These are phyloP conservation scores for Wilcoxina mikolae DNA, from an alignment of 495 filamentous ascomycete genomes.

Conservation along the genomic window DNA sequence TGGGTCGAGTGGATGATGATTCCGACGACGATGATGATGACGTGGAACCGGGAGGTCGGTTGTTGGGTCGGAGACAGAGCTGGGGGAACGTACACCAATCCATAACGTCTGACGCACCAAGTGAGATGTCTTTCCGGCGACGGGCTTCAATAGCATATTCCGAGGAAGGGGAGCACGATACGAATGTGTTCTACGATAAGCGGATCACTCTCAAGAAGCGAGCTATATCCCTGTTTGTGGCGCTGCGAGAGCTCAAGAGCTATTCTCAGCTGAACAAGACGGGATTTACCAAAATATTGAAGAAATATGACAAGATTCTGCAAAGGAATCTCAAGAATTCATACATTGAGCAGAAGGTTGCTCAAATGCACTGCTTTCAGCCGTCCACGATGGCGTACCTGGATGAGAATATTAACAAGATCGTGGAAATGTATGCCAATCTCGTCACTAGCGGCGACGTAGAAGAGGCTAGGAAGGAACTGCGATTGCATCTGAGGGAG, in stretches of 20 bases:
- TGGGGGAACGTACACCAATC: conserved; percentile 33
- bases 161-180: conserved; percentile 58
- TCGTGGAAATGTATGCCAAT: conserved; percentile 68
- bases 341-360: conserved; percentile 61
- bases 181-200: conserved; percentile 56
- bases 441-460: conserved; percentile 69
- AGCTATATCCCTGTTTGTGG: conserved; percentile 71
- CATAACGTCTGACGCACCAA: conserved; percentile 31
- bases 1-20: conserved; percentile 46
- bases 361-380: conserved; percentile 60
- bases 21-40: conserved; percentile 43
- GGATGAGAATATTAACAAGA: conserved; percentile 50
- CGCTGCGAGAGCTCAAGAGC: conserved; percentile 87
- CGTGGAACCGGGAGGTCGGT: conserved; percentile 9
- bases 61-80: conserved; percentile 19
- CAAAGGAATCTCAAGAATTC: conserved; percentile 58
- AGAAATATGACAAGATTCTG: conserved; percentile 97
- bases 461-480: conserved; percentile 57
- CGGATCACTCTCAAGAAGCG: conserved; percentile 84
- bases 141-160: conserved; percentile 46
- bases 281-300: conserved; percentile 86
- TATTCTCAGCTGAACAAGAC: conserved; percentile 94
- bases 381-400: conserved; percentile 52
- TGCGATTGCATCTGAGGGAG: conserved; percentile 82
- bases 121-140: conserved; percentile 32